phyloP scores from a whole-genome alignment of 306 rosid species.

The Trichosanthes cucumerina region DNA sequence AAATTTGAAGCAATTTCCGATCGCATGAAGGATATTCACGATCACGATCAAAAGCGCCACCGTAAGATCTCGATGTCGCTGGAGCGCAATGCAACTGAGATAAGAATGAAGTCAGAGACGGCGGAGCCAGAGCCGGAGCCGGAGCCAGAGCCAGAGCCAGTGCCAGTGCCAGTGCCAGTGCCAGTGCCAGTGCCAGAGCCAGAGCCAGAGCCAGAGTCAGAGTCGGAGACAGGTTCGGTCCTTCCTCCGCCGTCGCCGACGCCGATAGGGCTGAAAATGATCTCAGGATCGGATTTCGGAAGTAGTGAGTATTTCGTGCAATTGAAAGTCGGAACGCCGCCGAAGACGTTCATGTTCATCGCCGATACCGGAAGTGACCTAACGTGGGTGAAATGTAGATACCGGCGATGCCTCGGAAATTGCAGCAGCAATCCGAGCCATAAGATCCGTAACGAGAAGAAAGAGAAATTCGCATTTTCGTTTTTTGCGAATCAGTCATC shows the following conservation, averaged over 20 bases:
- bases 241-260: constrained; percentile 1
- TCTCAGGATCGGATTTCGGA: constrained; percentile 38
- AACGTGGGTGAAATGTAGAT: constrained; percentile 53
- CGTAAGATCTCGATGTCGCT: not conserved
- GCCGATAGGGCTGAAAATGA: constrained; percentile 30
- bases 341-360: constrained; percentile 36
- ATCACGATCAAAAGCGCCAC: not conserved
- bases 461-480: not conserved
- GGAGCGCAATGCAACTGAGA: too few relatives aligned
- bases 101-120: not conserved
- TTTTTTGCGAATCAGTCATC: constrained; percentile 40
- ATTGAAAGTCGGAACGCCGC: constrained; percentile 55
- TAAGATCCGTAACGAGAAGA: not conserved
- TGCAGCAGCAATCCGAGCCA: not conserved
- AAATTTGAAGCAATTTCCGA: not conserved
- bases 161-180: too few relatives aligned
- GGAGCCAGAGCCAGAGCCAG: too few relatives aligned
- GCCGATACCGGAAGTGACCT: constrained; percentile 78
- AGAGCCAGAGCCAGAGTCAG: too few relatives aligned
- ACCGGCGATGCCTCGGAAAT: constrained; percentile 4
- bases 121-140: too few relatives aligned
- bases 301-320: constrained; percentile 51
- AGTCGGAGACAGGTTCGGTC: accelerated
- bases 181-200: too few relatives aligned
- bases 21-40: not conserved